Evolutionary conservation across 192 early-diverging fungal species (phyloP).

Genomic region (Helicostylum pulchrum): DNA sequence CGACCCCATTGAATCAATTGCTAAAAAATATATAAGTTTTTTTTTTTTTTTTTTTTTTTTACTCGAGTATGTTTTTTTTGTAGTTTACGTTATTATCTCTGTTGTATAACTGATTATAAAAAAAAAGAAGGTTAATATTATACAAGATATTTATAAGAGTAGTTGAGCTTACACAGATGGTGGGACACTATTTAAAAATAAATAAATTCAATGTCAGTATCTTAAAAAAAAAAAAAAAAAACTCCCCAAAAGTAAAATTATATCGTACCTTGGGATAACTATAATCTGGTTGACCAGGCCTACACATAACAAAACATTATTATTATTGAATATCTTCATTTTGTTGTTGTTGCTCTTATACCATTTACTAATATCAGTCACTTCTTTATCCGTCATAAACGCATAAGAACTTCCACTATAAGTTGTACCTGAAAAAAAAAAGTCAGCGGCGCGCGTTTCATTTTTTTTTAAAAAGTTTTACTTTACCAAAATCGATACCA

Average conservation of each 20-base stretch:
- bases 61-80: slow-evolving; percentile 1
- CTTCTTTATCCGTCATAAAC: slow-evolving; percentile 37
- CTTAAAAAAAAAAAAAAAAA: neutral
- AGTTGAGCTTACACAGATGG: slow-evolving; percentile 21
- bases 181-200: neutral
- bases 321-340: neutral
- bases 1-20: slow-evolving; percentile 42
- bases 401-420: slow-evolving; percentile 45
- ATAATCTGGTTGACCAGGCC: slow-evolving; percentile 10
- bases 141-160: neutral
- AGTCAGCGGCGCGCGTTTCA: neutral
- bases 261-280: slow-evolving; percentile 21
- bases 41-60: too few species aligned
- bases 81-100: slow-evolving; percentile 34
- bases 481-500: slow-evolving; percentile 49
- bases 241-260: neutral
- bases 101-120: slow-evolving; percentile 40
- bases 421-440: slow-evolving; percentile 41
- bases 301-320: neutral
- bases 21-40: neutral
- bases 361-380: slow-evolving; percentile 43
- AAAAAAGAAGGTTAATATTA: slow-evolving; percentile 23
- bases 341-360: slow-evolving; percentile 13
- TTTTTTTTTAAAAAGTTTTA: neutral
- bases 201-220: neutral